These are phyloP conservation scores for Populus hybrid DNA, from an alignment of 441 rosid species.

Conservation along the genomic window DNA sequence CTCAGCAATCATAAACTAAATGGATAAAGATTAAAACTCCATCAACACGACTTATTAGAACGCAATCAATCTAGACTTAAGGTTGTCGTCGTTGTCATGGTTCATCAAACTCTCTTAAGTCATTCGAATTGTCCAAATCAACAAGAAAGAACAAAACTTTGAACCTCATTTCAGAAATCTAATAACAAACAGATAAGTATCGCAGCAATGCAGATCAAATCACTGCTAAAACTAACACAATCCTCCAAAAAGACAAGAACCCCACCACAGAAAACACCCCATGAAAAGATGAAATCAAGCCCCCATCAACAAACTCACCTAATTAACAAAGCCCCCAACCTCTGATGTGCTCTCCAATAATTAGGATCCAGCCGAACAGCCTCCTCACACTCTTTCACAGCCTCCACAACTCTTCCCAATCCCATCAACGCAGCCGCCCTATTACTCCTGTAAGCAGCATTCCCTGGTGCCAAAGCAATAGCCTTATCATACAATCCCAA, in stretches of 20 bases:
- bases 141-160: not conserved
- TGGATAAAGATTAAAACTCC: not conserved
- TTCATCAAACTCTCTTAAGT: not conserved
- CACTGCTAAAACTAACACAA: not conserved
- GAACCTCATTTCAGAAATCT: not conserved
- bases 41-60: not conserved
- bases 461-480: slow-evolving; percentile 57
- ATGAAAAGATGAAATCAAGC: not conserved
- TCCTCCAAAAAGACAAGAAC: not conserved
- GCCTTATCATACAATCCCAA: slow-evolving; percentile 73
- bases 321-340: slow-evolving; percentile 62
- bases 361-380: slow-evolving; percentile 73
- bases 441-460: slow-evolving; percentile 69
- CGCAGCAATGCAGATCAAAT: slow-evolving; percentile 8
- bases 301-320: slow-evolving; percentile 40
- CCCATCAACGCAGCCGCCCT: slow-evolving; percentile 78
- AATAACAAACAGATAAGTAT: not conserved
- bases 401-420: slow-evolving; percentile 59
- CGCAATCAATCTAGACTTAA: not conserved
- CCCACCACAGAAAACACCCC: not conserved
- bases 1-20: not conserved
- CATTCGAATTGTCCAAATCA: too few relatives aligned
- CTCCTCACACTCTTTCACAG: slow-evolving; percentile 78
- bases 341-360: slow-evolving; percentile 75
- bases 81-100: not conserved